Evolutionary conservation across 352 stramenopile species (phyloP), one percentile per base, ranked within the genome.

Genomic region (Phytopythium oedochilum): DNA sequence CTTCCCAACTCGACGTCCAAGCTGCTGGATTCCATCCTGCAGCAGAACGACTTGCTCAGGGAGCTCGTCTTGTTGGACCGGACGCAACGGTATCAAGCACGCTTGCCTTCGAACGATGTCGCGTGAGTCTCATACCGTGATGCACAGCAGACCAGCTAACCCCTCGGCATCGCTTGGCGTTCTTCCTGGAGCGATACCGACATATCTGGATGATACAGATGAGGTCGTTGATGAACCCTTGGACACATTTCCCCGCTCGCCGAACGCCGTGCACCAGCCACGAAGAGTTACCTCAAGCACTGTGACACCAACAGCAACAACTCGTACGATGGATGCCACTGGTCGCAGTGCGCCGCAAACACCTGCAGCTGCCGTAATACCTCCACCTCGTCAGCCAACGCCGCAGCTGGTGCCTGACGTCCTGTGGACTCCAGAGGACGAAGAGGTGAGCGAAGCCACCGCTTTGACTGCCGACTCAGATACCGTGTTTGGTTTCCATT

Each of bases 381-480:
- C 8, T 7, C n/a, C 20, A 26, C 49, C 46, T 28, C 26, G 22
- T n/a, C 50, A 2, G 26, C 15, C 20, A 43, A 59, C 14, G 39
- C n/a, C 39, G 4, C 17, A 34, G 18, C 12, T 29, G 34, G 32
- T 84, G 10, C 78, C 73, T 11, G 64, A 81, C 36, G 47, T 88
- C 46, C 58, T 72, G 26, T 88, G 77, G 77, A 88, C 70, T 5
- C 70, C 82, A 23, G 63, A 81, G 50, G 72, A 83, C 47, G 77
- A 88, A 64, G 31, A 73, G 51, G 76, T 85, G 46, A 20, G 46
- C 14, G n/a, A n/a, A n/a, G n/a, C n/a, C n/a, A n/a, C n/a, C n/a
- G n/a, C n/a, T n/a, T n/a, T n/a, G n/a, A n/a, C n/a, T n/a, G n/a
- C n/a, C n/a, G n/a, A n/a, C n/a, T n/a, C n/a, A n/a, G n/a, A n/a